phyloP scores from a whole-genome alignment of 371 early-diverging fungal genomes.

The Mucor piriformis region DNA sequence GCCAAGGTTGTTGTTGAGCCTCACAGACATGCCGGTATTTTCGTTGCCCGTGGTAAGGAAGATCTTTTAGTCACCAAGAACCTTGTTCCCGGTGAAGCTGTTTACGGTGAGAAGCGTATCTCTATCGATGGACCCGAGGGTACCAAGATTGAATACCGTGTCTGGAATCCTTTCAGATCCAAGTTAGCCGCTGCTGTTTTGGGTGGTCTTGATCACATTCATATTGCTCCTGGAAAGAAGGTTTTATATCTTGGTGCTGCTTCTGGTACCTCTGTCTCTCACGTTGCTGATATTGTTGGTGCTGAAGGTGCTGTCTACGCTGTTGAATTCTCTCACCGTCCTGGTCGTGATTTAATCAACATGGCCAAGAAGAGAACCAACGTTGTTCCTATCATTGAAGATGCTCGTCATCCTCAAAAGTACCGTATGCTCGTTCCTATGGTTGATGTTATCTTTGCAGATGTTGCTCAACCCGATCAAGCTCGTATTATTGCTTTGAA shows the following conservation, averaged over 20 bases:
- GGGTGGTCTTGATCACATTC: constrained; percentile 98
- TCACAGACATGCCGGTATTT: constrained; percentile 96
- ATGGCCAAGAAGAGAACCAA: constrained; percentile 99
- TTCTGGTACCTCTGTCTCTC: constrained; percentile 99
- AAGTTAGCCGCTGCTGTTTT: constrained; percentile 99
- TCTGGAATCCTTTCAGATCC: constrained; percentile 99
- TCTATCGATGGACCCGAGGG: constrained; percentile 94
- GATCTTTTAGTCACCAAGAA: constrained; percentile 99
- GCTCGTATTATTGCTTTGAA: constrained; percentile 99
- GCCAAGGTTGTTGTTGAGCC: constrained; percentile 96
- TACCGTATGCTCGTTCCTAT: constrained; percentile 99
- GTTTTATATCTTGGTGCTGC: constrained; percentile 99
- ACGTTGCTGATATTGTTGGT: constrained; percentile 99
- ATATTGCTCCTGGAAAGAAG: constrained; percentile 97
- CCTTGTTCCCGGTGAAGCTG: constrained; percentile 97
- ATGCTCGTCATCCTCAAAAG: constrained; percentile 99
- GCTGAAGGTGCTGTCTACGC: constrained; percentile 98
- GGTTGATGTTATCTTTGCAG: constrained; percentile 99
- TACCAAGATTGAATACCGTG: constrained; percentile 98
- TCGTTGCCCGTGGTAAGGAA: constrained; percentile 98
- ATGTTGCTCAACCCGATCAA: constrained; percentile 99
- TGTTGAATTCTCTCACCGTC: constrained; percentile 99
- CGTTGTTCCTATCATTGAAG: constrained; percentile 99
- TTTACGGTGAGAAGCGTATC: constrained; percentile 99
- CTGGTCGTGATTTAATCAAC: constrained; percentile 99